phyloP scores from a whole-genome alignment of 805 yeast species.

The Starmera amethionina region DNA sequence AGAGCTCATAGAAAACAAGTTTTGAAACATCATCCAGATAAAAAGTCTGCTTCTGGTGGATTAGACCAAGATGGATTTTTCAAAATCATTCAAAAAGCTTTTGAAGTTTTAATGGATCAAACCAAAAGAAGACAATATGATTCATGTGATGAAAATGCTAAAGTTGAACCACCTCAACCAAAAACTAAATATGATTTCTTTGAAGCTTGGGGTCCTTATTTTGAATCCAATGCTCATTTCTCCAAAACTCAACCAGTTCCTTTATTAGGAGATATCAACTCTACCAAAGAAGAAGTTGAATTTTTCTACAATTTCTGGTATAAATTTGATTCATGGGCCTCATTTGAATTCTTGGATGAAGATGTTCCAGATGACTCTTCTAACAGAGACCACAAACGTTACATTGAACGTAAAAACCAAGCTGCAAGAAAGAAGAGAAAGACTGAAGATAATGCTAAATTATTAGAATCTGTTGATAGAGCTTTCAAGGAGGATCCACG shows the following conservation, averaged over 20 bases:
- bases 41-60: slow-evolving; percentile 81
- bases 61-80: slow-evolving; percentile 93
- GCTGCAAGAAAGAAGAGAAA: slow-evolving; percentile 95
- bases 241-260: slow-evolving; percentile 90
- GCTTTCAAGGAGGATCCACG: slow-evolving; percentile 91
- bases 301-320: slow-evolving; percentile 87
- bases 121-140: slow-evolving; percentile 87
- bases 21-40: slow-evolving; percentile 95
- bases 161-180: slow-evolving; percentile 67
- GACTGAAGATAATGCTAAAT: slow-evolving; percentile 91
- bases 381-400: slow-evolving; percentile 98
- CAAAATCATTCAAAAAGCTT: slow-evolving; percentile 96
- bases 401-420: slow-evolving; percentile 93
- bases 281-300: slow-evolving; percentile 76
- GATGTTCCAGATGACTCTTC: slow-evolving; percentile 99
- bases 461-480: slow-evolving; percentile 78
- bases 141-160: slow-evolving; percentile 86
- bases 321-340: slow-evolving; percentile 95
- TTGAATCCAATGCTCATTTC: slow-evolving; percentile 84
- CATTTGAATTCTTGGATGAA: slow-evolving; percentile 96
- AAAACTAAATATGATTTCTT: slow-evolving; percentile 70
- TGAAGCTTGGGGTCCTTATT: slow-evolving; percentile 88
- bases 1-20: slow-evolving; percentile 97
- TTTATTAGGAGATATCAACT: slow-evolving; percentile 52
- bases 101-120: slow-evolving; percentile 81